Evolutionary conservation across 1,139 yeast species (phyloP), one percentile per base, ranked within the genome.

Genomic region (Hemisphaericaspora xylanilytica): DNA sequence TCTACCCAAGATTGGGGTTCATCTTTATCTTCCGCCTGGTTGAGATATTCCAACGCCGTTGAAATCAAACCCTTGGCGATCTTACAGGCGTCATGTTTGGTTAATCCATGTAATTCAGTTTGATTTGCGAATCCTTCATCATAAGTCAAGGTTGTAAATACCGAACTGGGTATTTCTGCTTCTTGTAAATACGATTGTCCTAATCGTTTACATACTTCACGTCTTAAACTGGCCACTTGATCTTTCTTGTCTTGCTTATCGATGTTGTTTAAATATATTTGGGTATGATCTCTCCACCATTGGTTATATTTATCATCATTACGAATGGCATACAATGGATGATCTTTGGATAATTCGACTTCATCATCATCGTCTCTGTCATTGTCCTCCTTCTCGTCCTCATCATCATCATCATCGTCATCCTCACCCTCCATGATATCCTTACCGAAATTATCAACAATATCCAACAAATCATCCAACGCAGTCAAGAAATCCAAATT

Each of bases 1-100:
- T 77, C 76, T 5, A 81, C 96, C 85, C 92, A 84, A 7, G 84
- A 70, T 43, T 82, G 84, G 0, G 95, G 95, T 28, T 83, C 87
- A 37, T 82, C 87, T 22, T 78, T 80, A 38, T 80, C 78, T 56
- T 81, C 78, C 1, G 89, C 83, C 43, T 67, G 63, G 42, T 70
- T 62, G 40, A 87, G 66, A 50, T 76, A 74, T 29, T 68, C 63
- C 28, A 86, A 63, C 0, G 95, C 95, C 20, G 61, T 61, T n/a
- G 60, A 51, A 18, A 81, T 73, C 37, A 73, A 61, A 3, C 67
- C 63, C 35, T 75, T 66, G 1, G 88, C 83, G 29, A 67, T 62
- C 25, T 56, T 53, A 42, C 75, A 80, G 1, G 85, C 77, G 9
- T 67, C 63, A 15, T 65, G 58, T 3, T 67, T 60, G 13, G 63